Conservation (phyloP, 768 basidiomycete genomes). For the Collybia sp. region DNA sequence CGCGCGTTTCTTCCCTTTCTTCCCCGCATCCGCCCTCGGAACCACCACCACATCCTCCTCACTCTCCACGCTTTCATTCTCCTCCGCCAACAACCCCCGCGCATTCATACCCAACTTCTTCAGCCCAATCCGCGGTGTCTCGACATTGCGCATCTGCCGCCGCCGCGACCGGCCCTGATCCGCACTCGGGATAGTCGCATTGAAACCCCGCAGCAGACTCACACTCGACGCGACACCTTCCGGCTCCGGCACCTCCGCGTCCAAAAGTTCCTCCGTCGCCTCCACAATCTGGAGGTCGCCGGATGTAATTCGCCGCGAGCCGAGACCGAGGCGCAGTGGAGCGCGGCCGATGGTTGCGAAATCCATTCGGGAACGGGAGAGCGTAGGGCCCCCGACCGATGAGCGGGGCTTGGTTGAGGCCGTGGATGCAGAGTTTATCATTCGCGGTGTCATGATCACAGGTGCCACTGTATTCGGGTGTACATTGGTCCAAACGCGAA, state of each 20-base stretch:
- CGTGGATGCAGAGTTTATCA: constrained; percentile 70
- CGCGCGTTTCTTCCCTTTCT: constrained; percentile 47
- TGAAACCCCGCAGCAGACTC: constrained; percentile 86
- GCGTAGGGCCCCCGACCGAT: constrained; percentile 24
- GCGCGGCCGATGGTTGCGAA: constrained; percentile 81
- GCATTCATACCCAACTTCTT: constrained; percentile 77
- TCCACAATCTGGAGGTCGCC: constrained; percentile 82
- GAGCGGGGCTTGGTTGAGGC: constrained; percentile 47
- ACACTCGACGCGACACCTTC: constrained; percentile 68
- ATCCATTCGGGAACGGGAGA: constrained; percentile 44
- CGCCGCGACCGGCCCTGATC: constrained; percentile 73
- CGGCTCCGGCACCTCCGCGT: constrained; percentile 67
- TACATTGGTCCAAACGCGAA: constrained; percentile 1
- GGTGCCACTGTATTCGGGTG: constrained; percentile 58
- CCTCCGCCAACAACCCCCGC: constrained; percentile 64
- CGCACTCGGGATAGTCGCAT: constrained; percentile 90
- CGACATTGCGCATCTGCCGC: constrained; percentile 75
- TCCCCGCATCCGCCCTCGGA: constrained; percentile 30
- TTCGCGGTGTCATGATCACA: constrained; percentile 84
- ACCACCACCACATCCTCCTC: constrained; percentile 77
- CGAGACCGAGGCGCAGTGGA: constrained; percentile 63
- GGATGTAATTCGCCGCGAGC: constrained; percentile 67
- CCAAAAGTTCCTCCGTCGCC: constrained; percentile 73
- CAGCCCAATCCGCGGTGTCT: constrained; percentile 70
- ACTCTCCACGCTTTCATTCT: constrained; percentile 59